Evolutionary conservation across 2,329 filamentous ascomycete species (phyloP).

Genomic region (Cladosporium sp.): DNA sequence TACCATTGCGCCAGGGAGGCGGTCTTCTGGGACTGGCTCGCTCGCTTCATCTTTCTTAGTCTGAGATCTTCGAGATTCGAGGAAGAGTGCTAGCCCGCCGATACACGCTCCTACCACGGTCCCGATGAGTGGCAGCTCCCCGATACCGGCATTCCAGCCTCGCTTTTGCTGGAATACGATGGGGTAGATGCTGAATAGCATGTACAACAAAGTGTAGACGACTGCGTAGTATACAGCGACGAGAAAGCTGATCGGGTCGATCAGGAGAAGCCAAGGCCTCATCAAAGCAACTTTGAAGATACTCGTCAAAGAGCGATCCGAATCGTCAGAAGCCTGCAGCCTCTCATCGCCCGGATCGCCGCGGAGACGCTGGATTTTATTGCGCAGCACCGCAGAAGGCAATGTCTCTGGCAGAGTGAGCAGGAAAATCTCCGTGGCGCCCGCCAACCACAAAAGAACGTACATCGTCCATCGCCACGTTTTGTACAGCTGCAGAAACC

Average conservation of each 20-base stretch:
- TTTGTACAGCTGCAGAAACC: conserved; percentile 49
- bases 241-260: conserved; percentile 35
- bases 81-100: conserved; percentile 30
- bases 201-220: conserved; percentile 43
- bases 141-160: conserved; percentile 37
- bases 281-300: conserved; percentile 49
- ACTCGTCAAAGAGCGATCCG: conserved; percentile 24
- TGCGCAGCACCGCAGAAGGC: conserved; percentile 32
- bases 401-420: conserved; percentile 46
- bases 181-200: conserved; percentile 41
- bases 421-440: conserved; percentile 31
- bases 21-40: conserved; percentile 29
- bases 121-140: conserved; percentile 41
- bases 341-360: too few species aligned
- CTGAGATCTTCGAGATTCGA: conserved; percentile 51
- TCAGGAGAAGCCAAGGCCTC: conserved; percentile 49
- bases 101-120: conserved; percentile 26
- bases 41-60: conserved; percentile 17
- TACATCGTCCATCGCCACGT: conserved; percentile 44
- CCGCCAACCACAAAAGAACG: conserved; percentile 38
- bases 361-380: conserved; percentile 34
- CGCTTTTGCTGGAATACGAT: conserved; percentile 41
- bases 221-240: conserved; percentile 33
- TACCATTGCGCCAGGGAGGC: conserved; percentile 45
- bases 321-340: conserved; percentile 18